Evolutionary conservation across 2,329 filamentous ascomycete species (phyloP), one percentile per base, ranked within the genome.

Genomic region (Curvularia verruculosa): DNA sequence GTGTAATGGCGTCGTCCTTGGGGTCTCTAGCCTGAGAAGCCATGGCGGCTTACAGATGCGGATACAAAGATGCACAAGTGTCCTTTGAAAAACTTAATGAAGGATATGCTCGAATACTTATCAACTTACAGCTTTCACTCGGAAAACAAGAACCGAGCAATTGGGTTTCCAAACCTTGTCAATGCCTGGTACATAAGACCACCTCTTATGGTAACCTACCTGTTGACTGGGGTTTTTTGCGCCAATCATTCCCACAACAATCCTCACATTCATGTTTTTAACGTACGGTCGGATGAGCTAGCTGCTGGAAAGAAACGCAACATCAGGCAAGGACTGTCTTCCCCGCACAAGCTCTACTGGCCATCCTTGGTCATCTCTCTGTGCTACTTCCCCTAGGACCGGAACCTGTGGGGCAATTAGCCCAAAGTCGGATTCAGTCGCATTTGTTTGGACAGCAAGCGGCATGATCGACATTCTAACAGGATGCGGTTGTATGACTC

Each of bases 1-100:
- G 59, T 7, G 61, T 59, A 10, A 67, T 67, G 10, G 54, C 36
- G 36, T 67, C 63, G 50, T 65, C 64, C 21, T 55, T 55, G 2
- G 15, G 19, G 23, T 44, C 49, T 23, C 62, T 23, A 19, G 23
- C 41, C n/a, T 45, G 26, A 9, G 41, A 52, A 21, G 59, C 18
- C 61, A 64, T 64, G 12, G 21, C 26, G 34, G 24, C 19, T 46
- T 34, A 18, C 28, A 34, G 40, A 24, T 24, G 29, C 5, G 5
- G 23, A 21, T 40, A 26, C 21, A 12, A 43, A 31, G 47, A 37
- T 15, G 18, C 15, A 19, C 5, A 9, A n/a, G 31, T 29, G 31
- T 36, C 12, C 44, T 24, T 1, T 10, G 18, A 13, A 40, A 34
- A 19, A 26, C 13, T 8, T 26, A 45, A 12, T 4, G 34, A 31